These are phyloP conservation scores for Cladosporium sp. DNA, from an alignment of 2,329 filamentous ascomycete genomes.

Conservation along the genomic window DNA sequence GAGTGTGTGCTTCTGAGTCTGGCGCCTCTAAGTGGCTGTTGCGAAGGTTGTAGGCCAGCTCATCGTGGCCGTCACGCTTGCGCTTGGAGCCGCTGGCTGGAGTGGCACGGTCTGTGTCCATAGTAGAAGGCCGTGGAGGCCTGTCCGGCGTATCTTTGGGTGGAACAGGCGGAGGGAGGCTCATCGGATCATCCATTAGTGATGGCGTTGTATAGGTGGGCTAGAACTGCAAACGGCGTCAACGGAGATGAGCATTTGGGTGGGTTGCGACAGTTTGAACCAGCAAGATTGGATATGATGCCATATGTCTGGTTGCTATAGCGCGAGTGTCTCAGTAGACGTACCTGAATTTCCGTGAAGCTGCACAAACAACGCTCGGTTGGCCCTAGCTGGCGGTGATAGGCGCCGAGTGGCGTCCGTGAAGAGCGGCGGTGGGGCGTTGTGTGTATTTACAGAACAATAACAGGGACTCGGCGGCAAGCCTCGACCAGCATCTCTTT, in stretches of 20 bases:
- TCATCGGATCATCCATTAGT: slow-evolving; percentile 27
- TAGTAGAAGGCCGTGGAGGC: slow-evolving; percentile 12
- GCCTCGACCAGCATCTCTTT: slow-evolving; percentile 5
- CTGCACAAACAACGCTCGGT: slow-evolving; percentile 15
- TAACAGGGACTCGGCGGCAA: not conserved
- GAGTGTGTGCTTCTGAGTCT: slow-evolving; percentile 27
- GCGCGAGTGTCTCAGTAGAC: slow-evolving; percentile 11
- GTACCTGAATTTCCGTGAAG: slow-evolving; percentile 16
- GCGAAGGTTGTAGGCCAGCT: slow-evolving; percentile 23
- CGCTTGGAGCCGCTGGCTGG: slow-evolving; percentile 33
- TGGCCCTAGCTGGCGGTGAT: slow-evolving; percentile 5
- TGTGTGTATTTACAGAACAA: slow-evolving; percentile 4
- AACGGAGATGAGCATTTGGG: slow-evolving; percentile 10
- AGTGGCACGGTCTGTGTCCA: slow-evolving; percentile 24
- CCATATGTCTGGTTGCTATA: slow-evolving; percentile 12
- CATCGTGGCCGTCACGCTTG: slow-evolving; percentile 30
- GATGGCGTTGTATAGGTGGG: not conserved
- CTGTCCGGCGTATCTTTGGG: slow-evolving; percentile 32
- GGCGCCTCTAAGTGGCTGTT: slow-evolving; percentile 24
- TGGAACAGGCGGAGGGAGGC: slow-evolving; percentile 32
- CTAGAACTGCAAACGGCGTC: slow-evolving; percentile 7
- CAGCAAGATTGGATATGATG: slow-evolving; percentile 12
- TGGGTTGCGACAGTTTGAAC: not conserved
- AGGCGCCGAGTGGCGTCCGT: slow-evolving; percentile 1
- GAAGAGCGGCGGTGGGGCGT: slow-evolving; percentile 2